These are phyloP conservation scores for Phytopythium helicoides DNA, from an alignment of 352 stramenopile species.

Conservation along the genomic window DNA sequence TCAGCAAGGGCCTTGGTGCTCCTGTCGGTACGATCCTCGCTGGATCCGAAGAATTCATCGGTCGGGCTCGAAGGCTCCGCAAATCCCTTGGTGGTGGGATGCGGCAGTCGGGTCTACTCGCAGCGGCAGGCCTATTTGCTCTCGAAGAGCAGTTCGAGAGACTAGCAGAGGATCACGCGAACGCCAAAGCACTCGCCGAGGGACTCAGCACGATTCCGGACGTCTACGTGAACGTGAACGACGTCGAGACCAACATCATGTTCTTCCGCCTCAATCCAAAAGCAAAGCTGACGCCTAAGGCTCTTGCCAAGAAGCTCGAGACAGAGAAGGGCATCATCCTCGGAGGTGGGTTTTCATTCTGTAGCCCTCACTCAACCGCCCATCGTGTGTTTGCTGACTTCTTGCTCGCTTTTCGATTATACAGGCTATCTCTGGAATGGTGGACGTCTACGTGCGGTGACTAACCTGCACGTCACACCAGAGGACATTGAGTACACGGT, in stretches of 20 bases:
- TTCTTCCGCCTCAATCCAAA: constrained; percentile 50
- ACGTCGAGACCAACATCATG: constrained; percentile 79
- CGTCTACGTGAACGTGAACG: constrained; percentile 41
- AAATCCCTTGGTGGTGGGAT: constrained; percentile 96
- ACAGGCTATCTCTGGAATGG: constrained; percentile 33
- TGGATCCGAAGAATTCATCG: constrained; percentile 77
- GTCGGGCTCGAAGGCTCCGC: constrained; percentile 78
- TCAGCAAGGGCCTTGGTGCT: constrained; percentile 92
- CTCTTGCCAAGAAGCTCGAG: constrained; percentile 39
- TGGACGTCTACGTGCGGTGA: constrained; percentile 45
- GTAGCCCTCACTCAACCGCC: not conserved
- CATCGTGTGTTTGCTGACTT: not conserved
- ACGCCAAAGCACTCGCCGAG: constrained; percentile 49
- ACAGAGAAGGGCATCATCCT: constrained; percentile 47
- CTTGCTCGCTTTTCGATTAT: constrained; percentile 13
- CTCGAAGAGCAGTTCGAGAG: constrained; percentile 75
- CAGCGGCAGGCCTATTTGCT: constrained; percentile 84
- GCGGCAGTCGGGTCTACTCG: constrained; percentile 91
- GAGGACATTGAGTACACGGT: constrained; percentile 52
- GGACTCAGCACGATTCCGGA: constrained; percentile 52
- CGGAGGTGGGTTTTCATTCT: constrained; percentile 20
- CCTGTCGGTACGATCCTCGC: constrained; percentile 91
- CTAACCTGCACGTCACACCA: constrained; percentile 48
- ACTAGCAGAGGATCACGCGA: constrained; percentile 64
- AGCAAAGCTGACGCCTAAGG: constrained; percentile 32